These are phyloP conservation scores for Xylaria sp. DNA, from an alignment of 2,329 filamentous ascomycete species.

Conservation along the genomic window DNA sequence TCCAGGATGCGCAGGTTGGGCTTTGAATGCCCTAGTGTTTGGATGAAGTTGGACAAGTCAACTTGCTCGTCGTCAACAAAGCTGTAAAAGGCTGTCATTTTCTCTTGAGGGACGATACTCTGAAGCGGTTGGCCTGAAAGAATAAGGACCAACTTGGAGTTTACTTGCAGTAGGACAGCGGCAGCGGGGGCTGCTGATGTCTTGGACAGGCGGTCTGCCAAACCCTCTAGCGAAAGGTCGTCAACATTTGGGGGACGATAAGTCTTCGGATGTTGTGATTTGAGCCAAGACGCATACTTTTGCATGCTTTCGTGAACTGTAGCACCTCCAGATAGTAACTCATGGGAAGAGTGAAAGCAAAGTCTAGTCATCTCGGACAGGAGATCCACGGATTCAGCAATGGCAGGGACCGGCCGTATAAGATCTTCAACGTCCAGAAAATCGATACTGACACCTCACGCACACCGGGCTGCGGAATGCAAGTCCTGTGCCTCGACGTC, in stretches of 20 bases:
- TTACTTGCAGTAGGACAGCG: slow-evolving; percentile 2
- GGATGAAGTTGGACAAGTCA: slow-evolving; percentile 9
- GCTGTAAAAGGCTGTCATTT: slow-evolving; percentile 10
- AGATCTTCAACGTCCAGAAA: slow-evolving; percentile 10
- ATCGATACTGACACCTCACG: slow-evolving; percentile 15
- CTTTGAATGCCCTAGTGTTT: slow-evolving; percentile 10
- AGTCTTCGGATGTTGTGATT: slow-evolving; percentile 5
- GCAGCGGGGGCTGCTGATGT: slow-evolving; percentile 11
- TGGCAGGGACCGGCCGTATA: slow-evolving; percentile 2
- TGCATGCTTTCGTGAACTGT: slow-evolving; percentile 1
- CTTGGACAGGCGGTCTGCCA: slow-evolving; percentile 2
- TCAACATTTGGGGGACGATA: slow-evolving; percentile 1
- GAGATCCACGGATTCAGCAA: not conserved
- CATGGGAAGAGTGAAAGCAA: slow-evolving; percentile 9
- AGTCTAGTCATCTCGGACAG: slow-evolving; percentile 13
- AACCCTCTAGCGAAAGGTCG: slow-evolving; percentile 6
- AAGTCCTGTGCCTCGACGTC: slow-evolving; percentile 10
- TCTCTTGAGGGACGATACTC: slow-evolving; percentile 5
- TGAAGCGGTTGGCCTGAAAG: slow-evolving; percentile 9
- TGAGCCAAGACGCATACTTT: slow-evolving; percentile 11
- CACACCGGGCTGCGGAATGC: slow-evolving; percentile 15
- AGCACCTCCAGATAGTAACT: not conserved
- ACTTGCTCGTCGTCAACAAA: slow-evolving; percentile 15
- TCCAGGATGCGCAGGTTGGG: slow-evolving; percentile 17
- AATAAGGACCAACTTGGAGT: slow-evolving; percentile 12